Base-by-base conservation (phyloP, 2,329 filamentous ascomycete genomes). In the Ambrosiella cleistominuta region DNA sequence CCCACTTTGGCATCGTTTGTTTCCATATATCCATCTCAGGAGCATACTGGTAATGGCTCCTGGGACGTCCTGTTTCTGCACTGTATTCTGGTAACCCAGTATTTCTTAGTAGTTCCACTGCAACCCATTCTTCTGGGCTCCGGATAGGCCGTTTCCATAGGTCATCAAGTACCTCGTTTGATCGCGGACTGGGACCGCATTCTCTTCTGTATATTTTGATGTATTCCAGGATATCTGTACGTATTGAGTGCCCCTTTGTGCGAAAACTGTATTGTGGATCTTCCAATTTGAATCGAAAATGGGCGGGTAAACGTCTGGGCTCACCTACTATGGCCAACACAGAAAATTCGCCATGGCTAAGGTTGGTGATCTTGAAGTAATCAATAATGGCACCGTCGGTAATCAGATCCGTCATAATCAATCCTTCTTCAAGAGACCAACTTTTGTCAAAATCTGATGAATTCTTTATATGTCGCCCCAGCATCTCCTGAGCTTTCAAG, bases 151-250 rank as follows among this genome's bases (percentile, higher is more conserved):
- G 44, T n/a, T 17, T 27, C 19, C 56, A 51, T 35, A 60, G 57
- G 8, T 54, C 11, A n/a, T 44, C n/a, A 2, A 52, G 57, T 13
- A 58, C 36, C 7, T 17, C 19, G 17, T 60, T 60, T 9, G 55
- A 40, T 12, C 38, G 13, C 12, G 38, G 54, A 6, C 13, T 36
- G 5, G 52, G 2, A 1, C 37, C 45, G 11, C 15, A 45, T 11
- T 54, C 19, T 2, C 59, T 56, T 15, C 56, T 51, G 38, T 58
- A 56, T 9, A 27, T 45, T 19, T 58, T 57, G 44, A 60, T 60
- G 45, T 60, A 60, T 15, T 60, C 51, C n/a, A 60, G 15, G 19
- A 56, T 9, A 39, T 60, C 39, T 45, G 51, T 51, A 7, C 17
- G 47, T n/a, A 19, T 15, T 35, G 7, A 51, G 35, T n/a, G 38